phyloP scores from a whole-genome alignment of 2,329 filamentous ascomycete genomes.

The Catunica adiposa region DNA sequence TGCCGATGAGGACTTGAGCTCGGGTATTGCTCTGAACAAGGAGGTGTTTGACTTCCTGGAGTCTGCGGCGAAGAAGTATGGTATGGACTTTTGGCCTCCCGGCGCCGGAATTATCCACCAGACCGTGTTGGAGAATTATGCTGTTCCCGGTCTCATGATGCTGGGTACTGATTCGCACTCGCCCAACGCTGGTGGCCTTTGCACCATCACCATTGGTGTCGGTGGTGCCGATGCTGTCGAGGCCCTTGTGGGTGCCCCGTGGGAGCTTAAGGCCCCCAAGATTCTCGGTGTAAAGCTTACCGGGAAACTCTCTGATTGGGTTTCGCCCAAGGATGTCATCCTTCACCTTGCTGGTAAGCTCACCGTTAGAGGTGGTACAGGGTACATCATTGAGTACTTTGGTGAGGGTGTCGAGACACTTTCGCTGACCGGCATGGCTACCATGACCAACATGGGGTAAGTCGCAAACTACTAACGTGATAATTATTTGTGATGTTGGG shows the following conservation, averaged over 20 bases:
- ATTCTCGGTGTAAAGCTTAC: slow-evolving; percentile 72
- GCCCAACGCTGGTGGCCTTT: slow-evolving; percentile 88
- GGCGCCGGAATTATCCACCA: slow-evolving; percentile 95
- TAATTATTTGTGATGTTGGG: not conserved
- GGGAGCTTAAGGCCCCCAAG: slow-evolving; percentile 92
- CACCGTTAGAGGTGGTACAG: slow-evolving; percentile 86
- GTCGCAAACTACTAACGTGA: slow-evolving; percentile 10
- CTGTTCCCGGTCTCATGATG: slow-evolving; percentile 96
- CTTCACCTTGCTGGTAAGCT: slow-evolving; percentile 74
- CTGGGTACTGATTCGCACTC: slow-evolving; percentile 95
- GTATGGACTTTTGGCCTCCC: slow-evolving; percentile 90
- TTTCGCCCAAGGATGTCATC: slow-evolving; percentile 90
- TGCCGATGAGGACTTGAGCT: slow-evolving; percentile 67
- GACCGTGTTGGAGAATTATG: slow-evolving; percentile 94
- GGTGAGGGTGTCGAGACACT: slow-evolving; percentile 79
- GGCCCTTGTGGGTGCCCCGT: slow-evolving; percentile 86
- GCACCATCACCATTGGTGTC: slow-evolving; percentile 88
- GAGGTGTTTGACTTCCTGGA: slow-evolving; percentile 97
- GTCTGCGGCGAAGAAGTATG: slow-evolving; percentile 77
- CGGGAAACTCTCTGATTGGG: slow-evolving; percentile 77
- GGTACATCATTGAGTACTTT: slow-evolving; percentile 87
- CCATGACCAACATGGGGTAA: slow-evolving; percentile 68
- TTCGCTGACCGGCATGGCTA: slow-evolving; percentile 86
- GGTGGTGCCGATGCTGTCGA: slow-evolving; percentile 95
- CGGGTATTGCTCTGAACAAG: slow-evolving; percentile 78